Conservation (phyloP, 305 asterid species). For the Solanum hybrid region DNA sequence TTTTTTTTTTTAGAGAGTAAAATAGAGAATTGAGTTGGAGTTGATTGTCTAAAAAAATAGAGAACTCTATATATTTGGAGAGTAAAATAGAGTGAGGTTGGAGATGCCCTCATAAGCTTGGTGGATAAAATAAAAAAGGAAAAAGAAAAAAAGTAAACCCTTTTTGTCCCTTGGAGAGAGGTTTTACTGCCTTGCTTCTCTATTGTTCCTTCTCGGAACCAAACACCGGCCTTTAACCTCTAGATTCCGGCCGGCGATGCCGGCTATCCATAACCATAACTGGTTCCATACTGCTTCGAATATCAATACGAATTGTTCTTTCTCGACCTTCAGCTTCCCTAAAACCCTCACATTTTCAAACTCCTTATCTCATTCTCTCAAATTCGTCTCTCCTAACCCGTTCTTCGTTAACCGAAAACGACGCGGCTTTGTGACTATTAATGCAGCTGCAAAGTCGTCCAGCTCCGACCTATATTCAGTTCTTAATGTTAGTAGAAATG, state of each 20-base stretch:
- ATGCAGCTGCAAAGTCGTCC: slow-evolving; percentile 30
- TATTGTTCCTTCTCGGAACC: neutral
- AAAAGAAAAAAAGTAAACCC: neutral
- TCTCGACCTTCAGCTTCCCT: neutral
- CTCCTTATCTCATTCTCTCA: neutral
- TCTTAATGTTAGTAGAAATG: slow-evolving; percentile 67
- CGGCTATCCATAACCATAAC: neutral
- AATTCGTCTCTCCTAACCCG: neutral
- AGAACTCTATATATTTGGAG: no score
- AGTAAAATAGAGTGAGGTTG: no score
- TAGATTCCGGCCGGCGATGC: slow-evolving; percentile 7
- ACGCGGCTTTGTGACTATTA: slow-evolving; percentile 39
- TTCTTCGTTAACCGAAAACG: slow-evolving; percentile 7
- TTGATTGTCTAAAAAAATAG: no score
- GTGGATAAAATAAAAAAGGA: neutral
- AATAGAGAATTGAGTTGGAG: no score
- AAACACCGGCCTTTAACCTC: neutral
- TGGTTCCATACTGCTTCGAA: neutral
- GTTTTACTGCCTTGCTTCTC: neutral
- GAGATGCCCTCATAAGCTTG: neutral
- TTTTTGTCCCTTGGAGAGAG: neutral
- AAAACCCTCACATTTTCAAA: slow-evolving; percentile 8
- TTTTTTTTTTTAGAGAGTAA: no score
- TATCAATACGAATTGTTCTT: neutral
- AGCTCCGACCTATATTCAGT: slow-evolving; percentile 58